Evolutionary conservation across 176 grass and related monocot species (phyloP), one percentile per base, ranked within the genome.

Genomic region (Oryza officinalis): DNA sequence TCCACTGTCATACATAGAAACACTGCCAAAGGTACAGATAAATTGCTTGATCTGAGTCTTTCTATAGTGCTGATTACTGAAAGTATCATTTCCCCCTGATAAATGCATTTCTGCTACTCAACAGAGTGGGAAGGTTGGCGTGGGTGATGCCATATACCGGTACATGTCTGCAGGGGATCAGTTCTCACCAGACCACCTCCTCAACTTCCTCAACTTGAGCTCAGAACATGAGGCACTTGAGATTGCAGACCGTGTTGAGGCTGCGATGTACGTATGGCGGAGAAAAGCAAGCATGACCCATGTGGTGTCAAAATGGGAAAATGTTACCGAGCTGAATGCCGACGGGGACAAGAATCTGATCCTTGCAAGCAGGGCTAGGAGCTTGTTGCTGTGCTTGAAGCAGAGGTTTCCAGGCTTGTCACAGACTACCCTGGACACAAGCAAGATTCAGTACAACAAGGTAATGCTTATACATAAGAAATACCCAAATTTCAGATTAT

Each of bases 391-490:
- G 28, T 90, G 88, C 84, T 78, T 98, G 89, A 98, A 98, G 79
- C 96, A 98, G 30, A 93, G 91, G 33, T 98, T 92, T 67, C 96
- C 96, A 26, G 88, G 93, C 40, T 80, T 98, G 47, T 92, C 96
- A 0, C 96, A 98, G 47, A 98, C 96, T 46, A 94, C 91, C 6
- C 78, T 98, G 78, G 96, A 98, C 80, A 87, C 89, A 68, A 94
- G 93, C 91, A 98, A 98, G 67, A 96, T 98, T 85, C 89, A 98
- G 50, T 98, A 87, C 73, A 98, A 98, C 27, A 98, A 96, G 96
- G 96, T 98, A 87, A 74, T 45, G 33, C 20, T 81, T 75, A 20
- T 35, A 27, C 59, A 77, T 66, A 81, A 40, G 26, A 81, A 74
- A 63, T 47, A 28, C 6, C 43, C 11, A 81, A 60, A 40, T 35